Evolutionary conservation across 202 grass and related monocot species (phyloP), one percentile per base, ranked within the genome.

Genomic region (Digitaria exilis): DNA sequence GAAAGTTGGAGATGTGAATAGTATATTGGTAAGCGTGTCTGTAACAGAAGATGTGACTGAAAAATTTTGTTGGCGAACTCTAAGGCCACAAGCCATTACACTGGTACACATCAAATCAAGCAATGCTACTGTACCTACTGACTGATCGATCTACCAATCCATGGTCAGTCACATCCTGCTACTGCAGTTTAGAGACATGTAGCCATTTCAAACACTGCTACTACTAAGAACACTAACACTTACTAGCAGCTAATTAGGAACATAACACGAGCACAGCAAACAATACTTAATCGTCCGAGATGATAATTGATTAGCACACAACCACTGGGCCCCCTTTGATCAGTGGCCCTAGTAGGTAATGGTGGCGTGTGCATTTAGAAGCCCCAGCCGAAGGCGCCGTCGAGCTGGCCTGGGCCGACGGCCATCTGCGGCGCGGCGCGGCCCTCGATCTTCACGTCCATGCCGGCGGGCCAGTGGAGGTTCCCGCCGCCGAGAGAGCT

Each of bases 391-490:
- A 76, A 87, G 41, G 82, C 86, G 22, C 93, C 88, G 54, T 92
- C 93, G 60, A 95, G 90, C 85, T 90, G 85, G 21, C 90, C 84
- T 18, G 90, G 68, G 1, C 93, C 85, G 0, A 92, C 85, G 6
- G 89, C 73, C 65, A 85, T 85, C 71, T 80, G 87, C 18, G 83
- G 60, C n/a, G 80, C 24, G 19, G 89, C 71, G 75, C 90, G 71
- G 34, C 87, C 84, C 56, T 92, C 89, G 31, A 83, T 28, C 93
- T 90, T 92, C 10, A 63, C 41, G 0, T 92, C 93, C 21, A 83
- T 21, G 25, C 64, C 74, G 61, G 81, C 62, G 21, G 64, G 52
- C 86, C 84, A 91, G 65, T 78, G 78, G 63, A 80, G 37, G 16
- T 19, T 19, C 2, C 45, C 84, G 59, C 57, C 41, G 45, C 65